Conservation (phyloP, 805 yeast genomes). For the Wickerhamiella azyma region DNA sequence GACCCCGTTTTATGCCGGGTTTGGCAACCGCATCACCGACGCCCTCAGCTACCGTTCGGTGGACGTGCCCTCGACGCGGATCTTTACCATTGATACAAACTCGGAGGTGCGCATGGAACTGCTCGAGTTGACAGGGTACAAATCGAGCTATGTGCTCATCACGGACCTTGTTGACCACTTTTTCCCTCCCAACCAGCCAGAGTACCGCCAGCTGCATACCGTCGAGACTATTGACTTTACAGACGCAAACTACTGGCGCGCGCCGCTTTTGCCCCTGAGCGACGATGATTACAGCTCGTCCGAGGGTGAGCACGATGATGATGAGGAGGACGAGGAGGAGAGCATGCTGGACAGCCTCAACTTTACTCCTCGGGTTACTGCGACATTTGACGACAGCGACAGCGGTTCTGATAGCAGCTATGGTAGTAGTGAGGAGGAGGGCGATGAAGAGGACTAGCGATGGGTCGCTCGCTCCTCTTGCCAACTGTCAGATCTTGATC, state of each 20-base stretch:
- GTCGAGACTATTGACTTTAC: conserved; percentile 39
- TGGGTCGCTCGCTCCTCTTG: too few species aligned
- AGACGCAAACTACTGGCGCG: conserved; percentile 89
- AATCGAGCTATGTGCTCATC: conserved; percentile 73
- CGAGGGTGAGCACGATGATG: conserved; percentile 9
- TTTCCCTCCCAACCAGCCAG: conserved; percentile 57
- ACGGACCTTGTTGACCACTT: conserved; percentile 93
- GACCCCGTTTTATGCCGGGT: conserved; percentile 93
- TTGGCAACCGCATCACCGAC: conserved; percentile 93
- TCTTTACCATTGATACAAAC: conserved; percentile 89
- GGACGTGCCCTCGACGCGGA: conserved; percentile 84
- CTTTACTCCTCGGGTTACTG: conserved; percentile 9
- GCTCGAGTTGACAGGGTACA: conserved; percentile 84
- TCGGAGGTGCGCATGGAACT: conserved; percentile 97
- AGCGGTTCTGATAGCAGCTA: conserved; percentile 13
- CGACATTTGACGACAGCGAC: conserved; percentile 14
- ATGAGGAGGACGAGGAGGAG: conserved; percentile 11
- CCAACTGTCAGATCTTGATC: too few species aligned
- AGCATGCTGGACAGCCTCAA: conserved; percentile 10
- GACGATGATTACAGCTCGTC: conserved; percentile 17
- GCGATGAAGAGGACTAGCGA: conserved; percentile 10
- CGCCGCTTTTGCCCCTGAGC: conserved; percentile 44
- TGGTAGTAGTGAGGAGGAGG: conserved; percentile 10
- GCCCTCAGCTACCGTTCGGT: conserved; percentile 90
- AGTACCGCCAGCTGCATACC: conserved; percentile 21